Evolutionary conservation across 345 rosid genomes (phyloP), one percentile per base, ranked within the genome.

Genomic region (Euphorbia pulcherrima): DNA sequence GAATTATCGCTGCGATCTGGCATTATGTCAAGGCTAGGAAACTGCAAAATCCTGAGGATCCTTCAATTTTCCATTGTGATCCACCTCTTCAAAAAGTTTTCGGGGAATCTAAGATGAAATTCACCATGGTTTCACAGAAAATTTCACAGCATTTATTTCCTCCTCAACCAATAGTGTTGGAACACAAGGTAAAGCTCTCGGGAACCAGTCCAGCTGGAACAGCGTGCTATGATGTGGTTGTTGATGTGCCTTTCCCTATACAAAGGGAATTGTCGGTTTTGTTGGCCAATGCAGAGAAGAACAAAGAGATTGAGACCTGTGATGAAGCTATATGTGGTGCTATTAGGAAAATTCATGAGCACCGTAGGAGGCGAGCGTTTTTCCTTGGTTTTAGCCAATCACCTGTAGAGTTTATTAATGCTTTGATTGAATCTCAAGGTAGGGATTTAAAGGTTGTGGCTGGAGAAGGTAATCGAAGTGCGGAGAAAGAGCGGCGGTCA

Each of bases 11-110:
- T 74, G 95, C 95, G 30, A 84, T 94, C 71, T 94, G 99, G 99
- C 99, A 94, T 76, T 94, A 94, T 71, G 99, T 91, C 24, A 94
- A 94, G 82, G 99, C 97, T 52, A 88, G 96, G 79, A 94, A 91
- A 78, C 63, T 94, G 80, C 99, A 91, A 85, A 85, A 82, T 77
- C 89, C 91, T 17, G 87, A 87, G 68, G 99, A 94, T 57, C 95
- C 99, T 6, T 88, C 99, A 6, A 82, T 64, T 76, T 91, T 94
- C 68, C 82, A 71, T 67, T 94, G 99, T 67, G 99, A 94, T 71
- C 75, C 84, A 68, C 92, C 96, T 30, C 96, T 94, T 64, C 87
- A 81, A 55, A 94, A 84, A 77, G 99, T 94, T 26, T 94, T 94
- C 76, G 96, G 97, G 69, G 99, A 94, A 80, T 85, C 87, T 16